phyloP scores from a whole-genome alignment of 768 basidiomycete genomes.

The Naematelia aurantialba region DNA sequence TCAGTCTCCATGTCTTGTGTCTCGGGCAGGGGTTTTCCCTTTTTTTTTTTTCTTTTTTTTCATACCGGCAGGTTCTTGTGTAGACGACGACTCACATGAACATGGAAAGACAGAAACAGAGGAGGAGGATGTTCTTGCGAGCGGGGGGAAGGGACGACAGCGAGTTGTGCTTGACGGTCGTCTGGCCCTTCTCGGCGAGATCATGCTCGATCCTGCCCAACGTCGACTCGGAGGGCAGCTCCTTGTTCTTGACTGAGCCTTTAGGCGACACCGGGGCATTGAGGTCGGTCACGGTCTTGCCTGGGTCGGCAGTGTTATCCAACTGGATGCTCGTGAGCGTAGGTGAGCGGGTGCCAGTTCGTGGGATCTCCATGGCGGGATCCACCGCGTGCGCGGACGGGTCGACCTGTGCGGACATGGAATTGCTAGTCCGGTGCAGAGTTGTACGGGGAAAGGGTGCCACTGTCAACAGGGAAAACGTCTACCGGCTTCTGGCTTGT shows the following conservation, averaged over 20 bases:
- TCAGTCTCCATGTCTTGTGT: constrained; percentile 7
- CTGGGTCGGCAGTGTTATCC: not conserved
- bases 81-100: constrained; percentile 33
- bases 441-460: too few species aligned
- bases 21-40: too few species aligned
- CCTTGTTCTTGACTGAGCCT: not conserved
- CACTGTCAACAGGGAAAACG: too few species aligned
- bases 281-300: not conserved
- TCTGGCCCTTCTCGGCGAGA: not conserved
- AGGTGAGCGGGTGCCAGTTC: not conserved
- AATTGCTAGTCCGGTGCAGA: too few species aligned
- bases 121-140: constrained; percentile 29
- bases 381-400: not conserved
- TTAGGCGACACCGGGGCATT: not conserved
- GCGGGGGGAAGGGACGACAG: constrained; percentile 21
- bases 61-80: too few species aligned
- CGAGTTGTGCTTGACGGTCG: constrained; percentile 3
- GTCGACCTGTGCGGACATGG: not conserved
- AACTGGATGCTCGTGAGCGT: not conserved
- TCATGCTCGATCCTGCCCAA: not conserved
- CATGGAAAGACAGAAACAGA: constrained; percentile 40
- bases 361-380: constrained; percentile 7
- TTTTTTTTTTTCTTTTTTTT: too few species aligned
- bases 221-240: not conserved
- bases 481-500: too few species aligned